Base-by-base conservation (phyloP, 2,329 filamentous ascomycete genomes). In the Cladosporium phlei region DNA sequence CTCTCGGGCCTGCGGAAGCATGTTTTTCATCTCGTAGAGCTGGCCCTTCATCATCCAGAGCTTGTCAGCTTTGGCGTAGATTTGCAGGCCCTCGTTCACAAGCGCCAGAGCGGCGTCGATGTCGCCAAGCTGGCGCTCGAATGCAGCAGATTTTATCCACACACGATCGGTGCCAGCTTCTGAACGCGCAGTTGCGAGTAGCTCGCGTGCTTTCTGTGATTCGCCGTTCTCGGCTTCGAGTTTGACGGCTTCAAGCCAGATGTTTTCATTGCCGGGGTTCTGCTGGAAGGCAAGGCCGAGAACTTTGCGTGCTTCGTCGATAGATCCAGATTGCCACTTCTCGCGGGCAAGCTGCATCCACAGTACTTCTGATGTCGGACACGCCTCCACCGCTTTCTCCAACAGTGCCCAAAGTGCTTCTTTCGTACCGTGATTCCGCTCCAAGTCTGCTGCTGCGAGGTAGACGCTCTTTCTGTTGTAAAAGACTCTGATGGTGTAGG, bases 31-130 rank as follows among this genome's bases (percentile, higher is more conserved):
- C 62, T 96, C 86, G 73, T 98, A 98, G 52, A 97, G 93, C 64
- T 98, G 93, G 0, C 94, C 93, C 69, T 98, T 98, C 73, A 95
- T 87, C 86, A 97, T 96, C 85, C 91, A 96, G 19, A 98, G 76
- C 69, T 97, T 97, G 43, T 88, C 78, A 10, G 85, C 81, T 34
- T 82, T 79, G 1, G 93, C 91, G 71, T 95, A 98, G 8, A 88
- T 77, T 55, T 90, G 84, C 27, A 98, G 73, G 1, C 85, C 93
- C 63, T 94, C 85, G 50, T 90, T 88, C 33, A 87, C 87, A 9
- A 98, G 81, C 59, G 94, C 86, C 11, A 98, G 76, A 0, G 93
- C 90, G 1, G 82, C 81, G 37, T 95, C 88, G 20, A 75, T 75
- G 57, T 93, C 85, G 47, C 83, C 85, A 17, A 88, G 74, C 56